Conservation (phyloP, 1,139 yeast species). For the Candida neerlandica region DNA sequence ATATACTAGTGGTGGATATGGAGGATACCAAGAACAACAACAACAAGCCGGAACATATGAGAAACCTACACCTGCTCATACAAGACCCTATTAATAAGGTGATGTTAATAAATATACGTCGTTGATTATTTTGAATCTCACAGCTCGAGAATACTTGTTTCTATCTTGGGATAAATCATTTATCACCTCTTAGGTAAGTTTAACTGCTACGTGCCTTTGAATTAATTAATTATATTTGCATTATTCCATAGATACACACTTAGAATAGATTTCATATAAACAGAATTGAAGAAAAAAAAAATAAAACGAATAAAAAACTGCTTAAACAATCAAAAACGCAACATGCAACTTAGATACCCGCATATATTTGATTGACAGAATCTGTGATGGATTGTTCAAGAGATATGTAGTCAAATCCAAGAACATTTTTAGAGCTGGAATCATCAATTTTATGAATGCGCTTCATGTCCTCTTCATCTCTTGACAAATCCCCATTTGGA, state of each 20-base stretch:
- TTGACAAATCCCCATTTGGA: conserved; percentile 14
- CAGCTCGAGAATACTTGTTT: conserved; percentile 21
- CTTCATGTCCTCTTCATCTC: conserved; percentile 3
- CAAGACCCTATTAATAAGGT: conserved; percentile 12
- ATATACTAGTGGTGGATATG: conserved; percentile 5
- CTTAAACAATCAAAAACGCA: too few species aligned
- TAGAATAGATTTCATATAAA: too few species aligned
- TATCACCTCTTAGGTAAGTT: too few species aligned
- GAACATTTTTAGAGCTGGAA: conserved; percentile 26
- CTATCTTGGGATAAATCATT: too few species aligned
- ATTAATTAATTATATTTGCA: too few species aligned
- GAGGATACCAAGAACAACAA: background rate
- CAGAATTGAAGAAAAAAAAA: too few species aligned
- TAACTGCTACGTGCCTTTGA: too few species aligned
- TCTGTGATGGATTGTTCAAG: conserved; percentile 39
- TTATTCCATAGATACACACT: too few species aligned
- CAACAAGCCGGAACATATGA: conserved; percentile 2
- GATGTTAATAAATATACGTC: conserved; percentile 11
- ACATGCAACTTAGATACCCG: conserved; percentile 28
- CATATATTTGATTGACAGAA: conserved; percentile 37
- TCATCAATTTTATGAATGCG: conserved; percentile 22
- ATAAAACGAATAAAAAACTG: too few species aligned
- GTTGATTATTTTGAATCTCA: background rate
- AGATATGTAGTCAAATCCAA: conserved; percentile 36
- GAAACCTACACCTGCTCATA: conserved; percentile 5